Evolutionary conservation across 169 alveolate genomes (phyloP), one percentile per base, ranked within the genome.

Genomic region (Cryptosporidium tyzzeri): DNA sequence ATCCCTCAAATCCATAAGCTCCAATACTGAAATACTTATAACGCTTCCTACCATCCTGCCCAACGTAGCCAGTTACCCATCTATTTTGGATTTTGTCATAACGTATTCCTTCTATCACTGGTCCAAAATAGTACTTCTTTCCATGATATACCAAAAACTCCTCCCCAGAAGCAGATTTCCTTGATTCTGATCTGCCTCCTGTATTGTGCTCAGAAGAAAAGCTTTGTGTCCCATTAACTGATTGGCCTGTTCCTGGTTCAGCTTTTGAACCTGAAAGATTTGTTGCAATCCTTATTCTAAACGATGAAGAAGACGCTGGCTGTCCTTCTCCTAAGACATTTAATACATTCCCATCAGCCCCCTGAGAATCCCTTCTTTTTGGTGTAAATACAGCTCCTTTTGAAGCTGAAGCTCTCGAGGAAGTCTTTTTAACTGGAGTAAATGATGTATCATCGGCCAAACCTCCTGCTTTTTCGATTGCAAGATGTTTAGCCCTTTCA

Each of bases 1-100:
- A 80, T 5, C 89, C 89, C 48, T 80, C 89, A 59, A 80, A 80
- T 59, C 89, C 89, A 12, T 80, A 80, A n/a, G 89, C 89, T 23
- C 89, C 89, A 62, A 80, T 80, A 65, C 89, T 80, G 53, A 80
- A 80, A 39, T 80, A 80, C 23, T 80, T 80, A 53, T 80, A 80
- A n/a, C 89, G 73, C 41, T 80, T 80, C 55, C 89, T 80, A 12
- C 89, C 89, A 62, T 80, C 89, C 26, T 59, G 75, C 2, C 89
- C 75, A 61, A 80, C 48, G 29, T 80, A 80, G 5, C 89, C 89
- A 12, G 89, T 80, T 16, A 80, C 89, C 89, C 89, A 80, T n/a
- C 89, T 80, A 14, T 80, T 80, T 21, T 80, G 89, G 26, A 80
- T 80, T 51, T 65, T 80, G 29, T 80, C 89, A 21, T 80, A 80